These are phyloP conservation scores for Colletotrichum caudatum DNA, from an alignment of 2,329 filamentous ascomycete genomes.

Conservation along the genomic window DNA sequence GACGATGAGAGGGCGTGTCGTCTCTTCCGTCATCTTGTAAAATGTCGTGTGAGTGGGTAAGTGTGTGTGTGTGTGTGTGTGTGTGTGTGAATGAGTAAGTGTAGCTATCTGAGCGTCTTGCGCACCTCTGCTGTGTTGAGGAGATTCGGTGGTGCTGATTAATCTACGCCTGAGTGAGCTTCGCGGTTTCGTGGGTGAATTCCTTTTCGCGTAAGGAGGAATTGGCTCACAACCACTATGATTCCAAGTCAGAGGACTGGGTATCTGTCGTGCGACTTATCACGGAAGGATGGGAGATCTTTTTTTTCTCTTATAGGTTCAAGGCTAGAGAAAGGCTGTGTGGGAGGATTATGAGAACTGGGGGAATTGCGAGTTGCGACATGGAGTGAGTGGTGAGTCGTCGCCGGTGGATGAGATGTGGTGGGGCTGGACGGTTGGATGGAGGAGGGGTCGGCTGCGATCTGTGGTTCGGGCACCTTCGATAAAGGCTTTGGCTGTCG, in stretches of 20 bases:
- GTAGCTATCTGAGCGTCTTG: not conserved
- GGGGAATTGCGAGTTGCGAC: not conserved
- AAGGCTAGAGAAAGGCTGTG: not conserved
- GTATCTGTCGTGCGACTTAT: not conserved
- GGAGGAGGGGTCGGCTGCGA: constrained; percentile 33
- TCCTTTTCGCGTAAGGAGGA: not conserved
- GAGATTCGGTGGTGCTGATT: constrained; percentile 16
- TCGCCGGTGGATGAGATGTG: constrained; percentile 26
- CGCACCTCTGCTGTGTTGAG: not conserved
- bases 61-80: not conserved
- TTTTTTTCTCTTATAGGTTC: not conserved
- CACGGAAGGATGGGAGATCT: not conserved
- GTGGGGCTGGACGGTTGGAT: constrained; percentile 29
- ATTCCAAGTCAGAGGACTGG: not conserved
- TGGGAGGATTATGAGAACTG: not conserved
- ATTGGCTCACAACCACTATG: not conserved
- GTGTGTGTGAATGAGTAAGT: not conserved
- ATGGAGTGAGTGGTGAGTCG: constrained; percentile 26
- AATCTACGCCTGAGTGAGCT: constrained; percentile 10
- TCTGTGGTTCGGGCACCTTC: constrained; percentile 28
- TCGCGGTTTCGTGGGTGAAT: not conserved
- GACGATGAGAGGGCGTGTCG: constrained; percentile 74
- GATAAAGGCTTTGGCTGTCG: constrained; percentile 28
- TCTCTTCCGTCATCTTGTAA: constrained; percentile 21
- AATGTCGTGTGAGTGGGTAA: not conserved